Base-by-base conservation (phyloP, 1,284 basidiomycete genomes). In the Apiotrichum sp. region DNA sequence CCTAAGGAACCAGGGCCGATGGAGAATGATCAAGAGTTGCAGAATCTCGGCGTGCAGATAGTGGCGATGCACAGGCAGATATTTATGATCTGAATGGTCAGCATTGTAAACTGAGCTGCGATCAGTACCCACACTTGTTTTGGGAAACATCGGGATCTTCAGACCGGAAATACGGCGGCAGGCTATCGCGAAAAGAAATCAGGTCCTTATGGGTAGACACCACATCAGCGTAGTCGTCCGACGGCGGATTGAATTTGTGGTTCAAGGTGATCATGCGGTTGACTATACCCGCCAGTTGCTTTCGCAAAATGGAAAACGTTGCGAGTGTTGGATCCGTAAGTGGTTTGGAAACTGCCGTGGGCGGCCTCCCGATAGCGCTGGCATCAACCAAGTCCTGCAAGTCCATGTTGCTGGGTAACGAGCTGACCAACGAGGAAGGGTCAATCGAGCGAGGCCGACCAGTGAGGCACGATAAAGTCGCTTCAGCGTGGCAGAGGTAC, bases 401-500 rank as follows among this genome's bases (percentile, higher is more conserved):
- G 49, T 89, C 85, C 16, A 89, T 80, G 65, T 97, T 96, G 11
- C 84, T 82, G 4, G 93, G 93, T 1, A 62, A 56, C 6, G 66
- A 80, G 0, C 70, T 71, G 54, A 74, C 73, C 16, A 64, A 66
- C 54, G 62, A 71, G 8, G 57, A 52, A 22, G 60, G 53, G 22
- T 71, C 65, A 47, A 77, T 73, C 2, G 66, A 89, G 59, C 87
- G 86, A 1, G 93, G 93, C 59, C 92, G 82, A 35, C 92, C 92
- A n/a, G 96, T 79, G 11, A 91, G 85, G 65, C 95, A 82, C 6
- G 91, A 91, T 69, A 91, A 90, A 43, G 72, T 72, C 32, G 89
- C 85, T 74, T 97, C 93, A 6, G 89, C 89, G 69, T 93, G 90
- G 67, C 92, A 91, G 1, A 96, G 80, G 71, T 93, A 91, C 0